Conservation (phyloP, 768 basidiomycete species). For the Lentinus brumalis region DNA sequence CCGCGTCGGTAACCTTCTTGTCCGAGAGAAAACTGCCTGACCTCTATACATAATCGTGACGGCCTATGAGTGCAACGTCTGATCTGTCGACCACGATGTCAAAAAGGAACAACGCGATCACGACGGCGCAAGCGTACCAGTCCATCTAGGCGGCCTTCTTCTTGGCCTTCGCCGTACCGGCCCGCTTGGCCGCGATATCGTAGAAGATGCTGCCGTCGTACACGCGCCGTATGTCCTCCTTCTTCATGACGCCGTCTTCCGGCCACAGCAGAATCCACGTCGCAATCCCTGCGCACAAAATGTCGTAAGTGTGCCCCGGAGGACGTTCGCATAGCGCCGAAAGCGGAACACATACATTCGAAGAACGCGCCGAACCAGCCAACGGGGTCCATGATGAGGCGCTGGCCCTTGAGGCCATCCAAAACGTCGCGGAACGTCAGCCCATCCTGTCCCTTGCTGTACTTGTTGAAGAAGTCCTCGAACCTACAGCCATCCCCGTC, state of each 20-base stretch:
- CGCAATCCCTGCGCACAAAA: constrained; percentile 27
- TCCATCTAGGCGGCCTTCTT: not conserved
- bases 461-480: constrained; percentile 47
- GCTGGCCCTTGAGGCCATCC: constrained; percentile 38
- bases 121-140: too few species aligned
- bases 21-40: too few species aligned
- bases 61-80: too few species aligned
- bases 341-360: constrained; percentile 31
- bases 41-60: too few species aligned
- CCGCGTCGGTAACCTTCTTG: too few species aligned
- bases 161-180: constrained; percentile 10
- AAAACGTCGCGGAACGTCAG: constrained; percentile 31
- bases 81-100: too few species aligned
- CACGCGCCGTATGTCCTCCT: constrained; percentile 44
- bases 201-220: constrained; percentile 44
- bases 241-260: constrained; percentile 39
- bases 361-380: constrained; percentile 39
- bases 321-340: not conserved
- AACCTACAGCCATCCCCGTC: constrained; percentile 26
- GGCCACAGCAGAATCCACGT: constrained; percentile 45
- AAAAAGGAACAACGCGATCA: too few species aligned
- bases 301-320: too few species aligned
- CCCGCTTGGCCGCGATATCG: constrained; percentile 32
- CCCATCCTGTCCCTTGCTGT: constrained; percentile 27
- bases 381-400: constrained; percentile 38